Conservation (phyloP, 1,284 basidiomycete genomes). For the Ganoderma lucidum region DNA sequence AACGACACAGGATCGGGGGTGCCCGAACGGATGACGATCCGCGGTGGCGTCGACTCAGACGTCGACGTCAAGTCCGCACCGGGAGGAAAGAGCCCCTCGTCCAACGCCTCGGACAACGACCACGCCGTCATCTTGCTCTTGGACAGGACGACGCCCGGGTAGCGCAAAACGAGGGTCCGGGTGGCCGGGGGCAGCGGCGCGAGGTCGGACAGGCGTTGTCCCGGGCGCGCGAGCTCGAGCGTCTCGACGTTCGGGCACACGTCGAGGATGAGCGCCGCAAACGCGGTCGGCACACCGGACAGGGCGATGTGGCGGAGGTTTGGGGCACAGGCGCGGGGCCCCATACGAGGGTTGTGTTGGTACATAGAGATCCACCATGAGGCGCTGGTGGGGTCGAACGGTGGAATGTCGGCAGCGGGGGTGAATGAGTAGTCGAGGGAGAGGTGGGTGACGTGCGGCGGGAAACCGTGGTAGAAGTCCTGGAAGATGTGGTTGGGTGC, state of each 20-base stretch:
- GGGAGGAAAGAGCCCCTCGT: constrained; percentile 22
- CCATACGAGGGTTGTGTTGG: too few species aligned
- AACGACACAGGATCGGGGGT: constrained; percentile 27
- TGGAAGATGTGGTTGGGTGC: constrained; percentile 46
- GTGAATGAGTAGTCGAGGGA: constrained; percentile 41
- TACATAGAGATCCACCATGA: too few species aligned
- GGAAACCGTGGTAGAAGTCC: constrained; percentile 37
- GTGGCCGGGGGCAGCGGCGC: constrained; percentile 35
- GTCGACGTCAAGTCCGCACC: not conserved
- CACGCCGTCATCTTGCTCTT: constrained; percentile 27
- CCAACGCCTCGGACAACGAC: constrained; percentile 25
- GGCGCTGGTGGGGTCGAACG: constrained; percentile 12
- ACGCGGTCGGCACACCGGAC: constrained; percentile 39
- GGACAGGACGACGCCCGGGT: constrained; percentile 17
- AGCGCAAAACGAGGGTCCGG: constrained; percentile 33
- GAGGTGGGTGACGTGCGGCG: constrained; percentile 42
- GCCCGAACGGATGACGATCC: constrained; percentile 29
- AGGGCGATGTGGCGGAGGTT: constrained; percentile 37
- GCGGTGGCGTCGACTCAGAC: not conserved
- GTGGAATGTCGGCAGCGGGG: constrained; percentile 24
- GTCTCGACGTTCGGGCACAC: constrained; percentile 38
- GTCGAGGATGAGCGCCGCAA: constrained; percentile 38
- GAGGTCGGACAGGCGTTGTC: constrained; percentile 24
- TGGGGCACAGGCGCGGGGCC: constrained; percentile 8
- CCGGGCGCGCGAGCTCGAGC: constrained; percentile 34